These are phyloP conservation scores for Talaromyces ruber DNA, from an alignment of 495 filamentous ascomycete genomes.

Conservation along the genomic window DNA sequence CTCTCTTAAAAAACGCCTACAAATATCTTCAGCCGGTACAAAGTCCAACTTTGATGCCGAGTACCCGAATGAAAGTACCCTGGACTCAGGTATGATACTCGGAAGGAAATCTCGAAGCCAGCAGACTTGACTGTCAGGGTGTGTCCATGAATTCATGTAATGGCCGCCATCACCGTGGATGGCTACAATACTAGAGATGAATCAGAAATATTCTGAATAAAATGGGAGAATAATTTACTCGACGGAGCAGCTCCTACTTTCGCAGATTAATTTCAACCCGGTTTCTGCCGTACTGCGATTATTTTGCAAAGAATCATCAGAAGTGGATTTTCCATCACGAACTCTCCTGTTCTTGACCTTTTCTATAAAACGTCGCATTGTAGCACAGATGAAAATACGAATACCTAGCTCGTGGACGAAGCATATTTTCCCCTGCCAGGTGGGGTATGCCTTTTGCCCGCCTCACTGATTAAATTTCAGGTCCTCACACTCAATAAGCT, in stretches of 20 bases:
- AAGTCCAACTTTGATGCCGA: not conserved
- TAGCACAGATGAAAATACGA: not conserved
- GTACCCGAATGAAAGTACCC: slow-evolving; percentile 4
- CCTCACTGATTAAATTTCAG: no score
- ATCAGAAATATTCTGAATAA: not conserved
- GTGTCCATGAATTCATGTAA: slow-evolving; percentile 2
- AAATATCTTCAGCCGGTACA: not conserved
- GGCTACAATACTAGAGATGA: slow-evolving; percentile 2
- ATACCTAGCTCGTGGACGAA: not conserved
- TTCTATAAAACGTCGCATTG: not conserved
- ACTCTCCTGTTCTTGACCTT: not conserved
- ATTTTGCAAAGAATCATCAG: not conserved
- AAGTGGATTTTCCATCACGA: not conserved
- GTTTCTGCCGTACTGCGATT: not conserved
- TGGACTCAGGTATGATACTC: not conserved
- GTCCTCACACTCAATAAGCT: no score
- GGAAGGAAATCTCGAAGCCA: slow-evolving; percentile 8
- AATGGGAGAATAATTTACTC: not conserved
- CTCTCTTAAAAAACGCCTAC: not conserved
- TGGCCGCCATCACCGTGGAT: slow-evolving; percentile 5
- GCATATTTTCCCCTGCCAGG: no score
- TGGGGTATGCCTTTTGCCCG: no score
- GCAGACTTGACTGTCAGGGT: slow-evolving; percentile 3
- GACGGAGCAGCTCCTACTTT: not conserved
- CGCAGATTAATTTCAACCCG: not conserved